Evolutionary conservation across 768 basidiomycete genomes (phyloP), one percentile per base, ranked within the genome.

Genomic region (Pleurotus tuoliensis): DNA sequence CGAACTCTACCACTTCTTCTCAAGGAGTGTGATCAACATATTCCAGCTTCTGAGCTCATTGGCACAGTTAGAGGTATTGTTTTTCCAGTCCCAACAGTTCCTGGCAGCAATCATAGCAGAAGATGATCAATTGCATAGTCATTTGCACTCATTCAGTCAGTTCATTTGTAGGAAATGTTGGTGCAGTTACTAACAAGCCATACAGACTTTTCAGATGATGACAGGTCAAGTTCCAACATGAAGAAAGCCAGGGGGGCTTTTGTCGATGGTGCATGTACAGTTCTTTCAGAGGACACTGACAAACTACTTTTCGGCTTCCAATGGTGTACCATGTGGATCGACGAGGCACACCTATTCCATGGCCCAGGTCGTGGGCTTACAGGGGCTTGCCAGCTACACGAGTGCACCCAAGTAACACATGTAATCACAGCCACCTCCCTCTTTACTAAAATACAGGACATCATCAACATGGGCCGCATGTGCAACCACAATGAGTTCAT

Each of bases 341-440:
- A 64, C 18, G 61, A 64, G 46, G 54, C 50, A 0, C 63, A 64
- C 49, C 47, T 62, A 5, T 60, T 56, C 47, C 56, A 61, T 3
- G 57, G 56, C 8, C 13, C 30, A 3, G 25, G 20, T 20, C 56
- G 52, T 3, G 49, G 50, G 1, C 62, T 59, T 22, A 38, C 54
- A 0, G 59, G 59, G 1, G 54, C 44, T 1, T 49, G 59, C 5
- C 55, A 54, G 0, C 25, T 63, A 1, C 47, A 53, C 1, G 4
- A 34, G 27, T 6, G 18, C 4, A 25, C 50, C 3, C 20, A n/a
- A 0, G 25, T 62, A 0, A 34, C 58, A 0, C 13, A 51, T 16
- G 38, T 45, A 5, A 16, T 43, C 1, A 61, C 61, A 1, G 62
- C 62, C 1, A 61, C 61, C 3, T 58, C 61, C 0, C 43, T 61